Evolutionary conservation across 2,329 filamentous ascomycete genomes (phyloP).

Genomic region (Pseudohalonectria lignicola): DNA sequence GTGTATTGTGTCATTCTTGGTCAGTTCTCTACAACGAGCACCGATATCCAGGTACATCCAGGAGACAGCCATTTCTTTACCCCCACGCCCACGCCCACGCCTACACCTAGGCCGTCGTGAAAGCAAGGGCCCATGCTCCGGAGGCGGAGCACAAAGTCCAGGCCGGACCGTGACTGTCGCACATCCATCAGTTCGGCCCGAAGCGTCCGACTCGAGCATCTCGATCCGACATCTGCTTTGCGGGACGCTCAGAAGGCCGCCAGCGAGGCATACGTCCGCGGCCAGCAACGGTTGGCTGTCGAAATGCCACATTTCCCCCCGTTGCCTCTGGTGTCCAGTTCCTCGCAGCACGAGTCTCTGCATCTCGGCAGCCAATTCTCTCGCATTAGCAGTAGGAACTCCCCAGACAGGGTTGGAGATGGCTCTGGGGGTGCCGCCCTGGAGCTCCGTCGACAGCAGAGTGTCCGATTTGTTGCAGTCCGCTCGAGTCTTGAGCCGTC

Average conservation of each 20-base stretch:
- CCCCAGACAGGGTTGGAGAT: too few relatives aligned
- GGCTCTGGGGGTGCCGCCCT: too few relatives aligned
- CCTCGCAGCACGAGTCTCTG: background rate
- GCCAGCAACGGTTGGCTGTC: slow-evolving; percentile 27
- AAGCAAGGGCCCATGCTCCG: slow-evolving; percentile 28
- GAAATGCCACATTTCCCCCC: slow-evolving; percentile 14
- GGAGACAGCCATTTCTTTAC: too few relatives aligned
- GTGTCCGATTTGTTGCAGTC: slow-evolving; percentile 42
- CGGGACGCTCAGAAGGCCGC: slow-evolving; percentile 54
- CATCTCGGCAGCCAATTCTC: background rate
- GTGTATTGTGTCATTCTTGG: too few relatives aligned
- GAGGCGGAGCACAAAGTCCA: slow-evolving; percentile 34
- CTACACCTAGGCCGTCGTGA: background rate
- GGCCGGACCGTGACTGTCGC: slow-evolving; percentile 32
- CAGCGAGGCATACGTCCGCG: slow-evolving; percentile 44
- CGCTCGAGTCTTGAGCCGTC: too few relatives aligned
- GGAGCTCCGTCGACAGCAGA: slow-evolving; percentile 33
- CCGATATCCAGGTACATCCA: too few relatives aligned
- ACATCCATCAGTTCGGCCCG: slow-evolving; percentile 42
- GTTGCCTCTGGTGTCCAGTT: background rate
- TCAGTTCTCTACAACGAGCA: too few relatives aligned
- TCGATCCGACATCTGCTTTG: slow-evolving; percentile 36
- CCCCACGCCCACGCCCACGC: too few relatives aligned
- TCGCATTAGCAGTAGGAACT: too few relatives aligned
- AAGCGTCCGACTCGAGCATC: slow-evolving; percentile 33